These are phyloP conservation scores for Epichloe hybrida DNA, from an alignment of 2,329 filamentous ascomycete species.

Conservation along the genomic window DNA sequence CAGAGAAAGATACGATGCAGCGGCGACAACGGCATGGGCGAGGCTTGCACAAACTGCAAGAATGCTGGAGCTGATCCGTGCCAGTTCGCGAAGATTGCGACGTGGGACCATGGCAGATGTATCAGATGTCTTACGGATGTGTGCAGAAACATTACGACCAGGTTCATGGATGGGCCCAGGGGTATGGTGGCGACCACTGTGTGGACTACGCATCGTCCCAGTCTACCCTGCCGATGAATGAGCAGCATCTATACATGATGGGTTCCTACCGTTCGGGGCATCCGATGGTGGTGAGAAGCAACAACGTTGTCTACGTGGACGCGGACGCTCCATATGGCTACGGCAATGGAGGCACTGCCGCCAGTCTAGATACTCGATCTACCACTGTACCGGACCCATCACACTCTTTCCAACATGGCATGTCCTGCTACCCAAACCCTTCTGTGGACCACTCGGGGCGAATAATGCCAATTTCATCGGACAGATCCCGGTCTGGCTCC, in stretches of 20 bases:
- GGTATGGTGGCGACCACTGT: conserved; percentile 14
- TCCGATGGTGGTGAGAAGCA: conserved; percentile 8
- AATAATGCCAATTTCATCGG: not conserved
- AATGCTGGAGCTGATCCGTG: conserved; percentile 58
- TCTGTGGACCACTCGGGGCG: conserved; percentile 1
- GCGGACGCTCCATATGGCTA: conserved; percentile 16
- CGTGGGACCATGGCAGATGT: too few relatives aligned
- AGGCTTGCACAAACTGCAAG: conserved; percentile 72
- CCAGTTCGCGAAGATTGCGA: too few relatives aligned
- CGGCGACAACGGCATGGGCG: conserved; percentile 64
- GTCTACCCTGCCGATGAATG: conserved; percentile 9
- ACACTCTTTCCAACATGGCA: conserved; percentile 12
- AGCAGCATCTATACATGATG: conserved; percentile 12
- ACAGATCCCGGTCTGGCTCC: not conserved
- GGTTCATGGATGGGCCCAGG: conserved; percentile 12
- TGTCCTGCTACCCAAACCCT: conserved; percentile 2
- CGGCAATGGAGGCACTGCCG: conserved; percentile 5
- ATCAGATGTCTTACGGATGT: conserved; percentile 11
- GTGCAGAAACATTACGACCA: conserved; percentile 14
- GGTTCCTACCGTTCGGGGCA: conserved; percentile 13
- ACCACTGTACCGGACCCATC: conserved; percentile 7
- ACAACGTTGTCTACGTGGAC: conserved; percentile 13
- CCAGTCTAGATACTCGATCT: conserved; percentile 10
- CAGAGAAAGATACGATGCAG: conserved; percentile 93
- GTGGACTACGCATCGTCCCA: conserved; percentile 15